Percentiles rank a stretch among this genome's conserved stretches.
Evolutionary conservation across 2,329 filamentous ascomycete genomes (phyloP).

Genomic region (Metarhizium album): DNA sequence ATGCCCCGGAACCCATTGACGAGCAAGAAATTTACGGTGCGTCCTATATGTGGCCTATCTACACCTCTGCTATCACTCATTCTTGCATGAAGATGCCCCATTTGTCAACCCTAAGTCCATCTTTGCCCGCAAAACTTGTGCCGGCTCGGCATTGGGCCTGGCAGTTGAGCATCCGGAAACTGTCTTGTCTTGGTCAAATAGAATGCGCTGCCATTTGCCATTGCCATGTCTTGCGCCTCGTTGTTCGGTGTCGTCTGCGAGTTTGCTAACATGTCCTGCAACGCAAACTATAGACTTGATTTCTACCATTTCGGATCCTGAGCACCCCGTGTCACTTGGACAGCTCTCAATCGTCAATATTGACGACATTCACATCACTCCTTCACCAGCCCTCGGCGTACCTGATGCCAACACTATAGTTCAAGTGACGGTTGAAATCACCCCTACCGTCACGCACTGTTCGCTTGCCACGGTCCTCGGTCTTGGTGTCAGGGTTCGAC

Average conservation of each 20-base stretch:
- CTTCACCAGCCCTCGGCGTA: conserved; percentile 23
- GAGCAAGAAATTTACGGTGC: conserved; percentile 93
- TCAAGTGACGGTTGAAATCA: conserved; percentile 77
- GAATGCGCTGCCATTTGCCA: neutral
- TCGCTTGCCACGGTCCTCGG: conserved; percentile 94
- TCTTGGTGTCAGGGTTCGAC: conserved; percentile 77
- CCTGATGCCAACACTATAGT: conserved; percentile 47
- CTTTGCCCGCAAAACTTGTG: neutral
- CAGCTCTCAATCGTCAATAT: conserved; percentile 92
- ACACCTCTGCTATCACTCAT: too few species aligned
- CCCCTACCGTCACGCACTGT: conserved; percentile 94
- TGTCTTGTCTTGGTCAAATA: neutral
- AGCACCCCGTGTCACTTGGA: conserved; percentile 88
- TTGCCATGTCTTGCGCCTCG: neutral
- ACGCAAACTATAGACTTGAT: conserved; percentile 60
- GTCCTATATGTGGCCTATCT: conserved; percentile 8
- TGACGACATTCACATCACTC: conserved; percentile 73
- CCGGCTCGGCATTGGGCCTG: neutral
- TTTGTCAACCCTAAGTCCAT: neutral
- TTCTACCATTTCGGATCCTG: conserved; percentile 87
- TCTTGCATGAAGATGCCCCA: neutral
- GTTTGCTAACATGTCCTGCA: conserved; percentile 10
- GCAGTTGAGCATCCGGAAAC: neutral
- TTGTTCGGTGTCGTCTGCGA: neutral
- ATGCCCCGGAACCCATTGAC: conserved; percentile 73